Evolutionary conservation across 345 rosid species (phyloP).

Genomic region (Eutrema japonicum): DNA sequence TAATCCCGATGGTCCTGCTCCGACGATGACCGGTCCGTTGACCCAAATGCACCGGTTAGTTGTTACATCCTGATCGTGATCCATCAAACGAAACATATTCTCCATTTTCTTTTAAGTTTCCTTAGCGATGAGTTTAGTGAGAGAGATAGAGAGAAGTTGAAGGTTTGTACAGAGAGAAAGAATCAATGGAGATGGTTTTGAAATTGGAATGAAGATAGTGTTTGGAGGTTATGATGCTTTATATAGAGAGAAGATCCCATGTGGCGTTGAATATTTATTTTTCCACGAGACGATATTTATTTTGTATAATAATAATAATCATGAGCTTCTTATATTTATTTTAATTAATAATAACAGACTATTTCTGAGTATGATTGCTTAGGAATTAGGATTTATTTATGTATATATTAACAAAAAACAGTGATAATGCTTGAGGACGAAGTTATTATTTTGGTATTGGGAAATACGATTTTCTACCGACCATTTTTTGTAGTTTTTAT

Average conservation of each 20-base stretch:
- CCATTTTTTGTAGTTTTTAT: slow-evolving; percentile 20
- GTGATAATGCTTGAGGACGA: slow-evolving; percentile 38
- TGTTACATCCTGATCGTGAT: slow-evolving; percentile 50
- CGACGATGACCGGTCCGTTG: slow-evolving; percentile 78
- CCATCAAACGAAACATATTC: slow-evolving; percentile 48
- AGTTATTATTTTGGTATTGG: slow-evolving; percentile 32
- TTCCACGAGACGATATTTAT: slow-evolving; percentile 29
- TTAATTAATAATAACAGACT: slow-evolving; percentile 25
- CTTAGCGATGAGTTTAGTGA: neutral
- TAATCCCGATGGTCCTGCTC: slow-evolving; percentile 87
- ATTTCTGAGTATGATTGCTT: slow-evolving; percentile 41
- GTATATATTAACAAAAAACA: neutral
- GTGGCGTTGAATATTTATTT: slow-evolving; percentile 40
- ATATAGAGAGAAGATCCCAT: slow-evolving; percentile 37
- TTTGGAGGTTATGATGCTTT: slow-evolving; percentile 22
- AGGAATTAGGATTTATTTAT: slow-evolving; percentile 1
- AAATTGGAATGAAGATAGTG: slow-evolving; percentile 38
- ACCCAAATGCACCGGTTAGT: slow-evolving; percentile 65
- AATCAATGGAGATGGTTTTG: slow-evolving; percentile 27
- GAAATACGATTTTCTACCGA: slow-evolving; percentile 39
- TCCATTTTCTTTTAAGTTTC: slow-evolving; percentile 43
- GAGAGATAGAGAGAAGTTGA: slow-evolving; percentile 1
- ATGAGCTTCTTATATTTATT: slow-evolving; percentile 30
- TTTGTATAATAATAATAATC: slow-evolving; percentile 10
- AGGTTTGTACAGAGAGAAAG: slow-evolving; percentile 11